Percentiles rank a stretch among this genome's conserved stretches.
Evolutionary conservation across 805 yeast genomes (phyloP).

Genomic region (Kazachstania bromeliacearum): DNA sequence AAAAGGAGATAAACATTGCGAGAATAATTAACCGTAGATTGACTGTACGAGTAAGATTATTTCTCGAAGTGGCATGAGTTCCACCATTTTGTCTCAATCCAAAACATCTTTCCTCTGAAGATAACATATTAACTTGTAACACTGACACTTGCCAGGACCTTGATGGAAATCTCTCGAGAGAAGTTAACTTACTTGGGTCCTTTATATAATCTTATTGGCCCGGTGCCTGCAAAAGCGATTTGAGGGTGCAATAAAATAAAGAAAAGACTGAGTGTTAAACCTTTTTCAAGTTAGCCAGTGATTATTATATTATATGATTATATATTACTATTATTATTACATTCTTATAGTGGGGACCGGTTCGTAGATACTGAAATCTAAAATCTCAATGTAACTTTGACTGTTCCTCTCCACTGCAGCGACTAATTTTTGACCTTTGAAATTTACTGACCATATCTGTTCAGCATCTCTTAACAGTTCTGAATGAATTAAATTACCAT

Average conservation of each 20-base stretch:
- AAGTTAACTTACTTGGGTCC: too few relatives aligned
- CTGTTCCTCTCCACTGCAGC: constrained; percentile 79
- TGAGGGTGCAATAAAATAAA: too few relatives aligned
- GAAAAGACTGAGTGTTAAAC: background rate
- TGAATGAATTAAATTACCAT: constrained; percentile 62
- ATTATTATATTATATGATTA: background rate
- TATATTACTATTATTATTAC: background rate
- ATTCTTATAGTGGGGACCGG: constrained; percentile 4
- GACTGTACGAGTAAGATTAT: too few relatives aligned
- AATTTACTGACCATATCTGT: constrained; percentile 90
- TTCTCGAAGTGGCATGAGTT: too few relatives aligned
- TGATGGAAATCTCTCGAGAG: too few relatives aligned
- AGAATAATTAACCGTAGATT: too few relatives aligned
- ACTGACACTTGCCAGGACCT: too few relatives aligned
- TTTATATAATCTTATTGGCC: too few relatives aligned
- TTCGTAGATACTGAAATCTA: constrained; percentile 53
- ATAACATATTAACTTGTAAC: too few relatives aligned
- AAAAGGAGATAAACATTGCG: constrained; percentile 18
- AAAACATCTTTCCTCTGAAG: too few relatives aligned
- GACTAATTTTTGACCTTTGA: constrained; percentile 74
- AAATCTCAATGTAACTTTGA: constrained; percentile 69
- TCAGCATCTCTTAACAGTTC: constrained; percentile 72
- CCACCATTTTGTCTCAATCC: too few relatives aligned
- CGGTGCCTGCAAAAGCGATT: too few relatives aligned
- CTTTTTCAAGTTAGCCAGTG: background rate